Base-by-base conservation (phyloP, 768 basidiomycete species). In the Amanita polypyramis region DNA sequence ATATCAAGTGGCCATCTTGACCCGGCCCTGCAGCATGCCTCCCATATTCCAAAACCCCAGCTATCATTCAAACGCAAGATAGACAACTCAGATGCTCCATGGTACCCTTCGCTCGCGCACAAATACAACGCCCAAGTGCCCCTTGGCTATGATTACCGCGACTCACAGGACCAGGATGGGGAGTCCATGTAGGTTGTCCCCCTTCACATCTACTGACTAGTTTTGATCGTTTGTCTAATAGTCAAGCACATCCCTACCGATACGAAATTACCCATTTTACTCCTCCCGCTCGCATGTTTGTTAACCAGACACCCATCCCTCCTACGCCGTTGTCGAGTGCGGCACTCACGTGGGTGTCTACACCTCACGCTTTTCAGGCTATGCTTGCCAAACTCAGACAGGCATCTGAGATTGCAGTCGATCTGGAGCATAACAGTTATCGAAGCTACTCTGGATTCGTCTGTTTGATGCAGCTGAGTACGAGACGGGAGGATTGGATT, bases 351-450 rank as follows among this genome's bases (percentile, higher is more conserved):
- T 93, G 80, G 72, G 73, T 97, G 2, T 73, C 78, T 5, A 82
- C 79, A 9, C 57, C 69, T 0, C 65, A 69, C 14, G 67, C 69
- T 4, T 70, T 96, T 36, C 62, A 74, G 10, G 60, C 57, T 27
- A 81, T 96, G 77, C 68, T 94, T 3, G 73, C 72, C 10, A 73
- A 76, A 49, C 72, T 98, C n/a, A 74, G 75, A 21, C 59, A 61
- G 4, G 74, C 72, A n/a, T 65, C 65, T 20, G 93, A 95, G 62
- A 80, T 98, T 45, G 95, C 96, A 0, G 74, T 99, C 20, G 96
- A 99, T 65, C 68, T 99, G 23, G 95, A 99, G 65, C 87, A 97
- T 60, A 93, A 98, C 70, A 84, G 77, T 52, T 88, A 85, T 56
- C 75, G 93, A 32, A 80, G 84, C 3, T 97, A 85, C 60, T 62